phyloP scores from a whole-genome alignment of 371 early-diverging fungal genomes.

The Ecytonucleospora hepatopenaei region DNA sequence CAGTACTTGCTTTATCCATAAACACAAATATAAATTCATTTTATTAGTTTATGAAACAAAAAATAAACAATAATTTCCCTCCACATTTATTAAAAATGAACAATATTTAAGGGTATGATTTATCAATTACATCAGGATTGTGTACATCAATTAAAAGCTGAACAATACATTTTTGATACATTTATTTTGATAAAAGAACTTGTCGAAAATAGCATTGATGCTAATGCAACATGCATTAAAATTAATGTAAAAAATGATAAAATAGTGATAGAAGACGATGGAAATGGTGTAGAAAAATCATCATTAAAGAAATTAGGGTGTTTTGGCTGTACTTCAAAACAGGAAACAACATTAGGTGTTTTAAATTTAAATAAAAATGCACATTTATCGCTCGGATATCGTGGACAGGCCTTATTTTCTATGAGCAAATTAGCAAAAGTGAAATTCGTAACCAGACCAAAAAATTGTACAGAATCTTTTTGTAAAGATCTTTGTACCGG shows the following conservation, averaged over 20 bases:
- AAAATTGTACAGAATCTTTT: neutral
- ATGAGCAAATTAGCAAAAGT: conserved; percentile 40
- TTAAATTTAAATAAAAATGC: conserved; percentile 7
- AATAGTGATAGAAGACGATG: conserved; percentile 52
- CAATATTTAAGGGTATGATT: conserved; percentile 17
- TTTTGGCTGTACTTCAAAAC: conserved; percentile 36
- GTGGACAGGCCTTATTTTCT: conserved; percentile 52
- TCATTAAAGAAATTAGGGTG: conserved; percentile 7
- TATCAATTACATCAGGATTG: conserved; percentile 13
- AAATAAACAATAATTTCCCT: conserved; percentile 35
- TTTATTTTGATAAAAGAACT: conserved; percentile 68
- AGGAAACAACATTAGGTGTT: conserved; percentile 34
- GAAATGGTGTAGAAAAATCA: conserved; percentile 38
- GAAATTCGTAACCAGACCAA: conserved; percentile 35
- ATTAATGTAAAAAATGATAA: conserved; percentile 56
- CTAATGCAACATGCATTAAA: conserved; percentile 69
- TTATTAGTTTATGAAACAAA: neutral
- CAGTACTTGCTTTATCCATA: neutral
- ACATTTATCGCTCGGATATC: conserved; percentile 44
- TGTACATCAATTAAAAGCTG: conserved; percentile 22
- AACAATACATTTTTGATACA: conserved; percentile 27
- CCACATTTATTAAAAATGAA: conserved; percentile 14
- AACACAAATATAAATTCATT: neutral
- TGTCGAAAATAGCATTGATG: conserved; percentile 87
- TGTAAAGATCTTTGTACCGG: conserved; percentile 17